Evolutionary conservation across 2,329 filamentous ascomycete genomes (phyloP), one percentile per base, ranked within the genome.

Genomic region (Fusarium sp.): DNA sequence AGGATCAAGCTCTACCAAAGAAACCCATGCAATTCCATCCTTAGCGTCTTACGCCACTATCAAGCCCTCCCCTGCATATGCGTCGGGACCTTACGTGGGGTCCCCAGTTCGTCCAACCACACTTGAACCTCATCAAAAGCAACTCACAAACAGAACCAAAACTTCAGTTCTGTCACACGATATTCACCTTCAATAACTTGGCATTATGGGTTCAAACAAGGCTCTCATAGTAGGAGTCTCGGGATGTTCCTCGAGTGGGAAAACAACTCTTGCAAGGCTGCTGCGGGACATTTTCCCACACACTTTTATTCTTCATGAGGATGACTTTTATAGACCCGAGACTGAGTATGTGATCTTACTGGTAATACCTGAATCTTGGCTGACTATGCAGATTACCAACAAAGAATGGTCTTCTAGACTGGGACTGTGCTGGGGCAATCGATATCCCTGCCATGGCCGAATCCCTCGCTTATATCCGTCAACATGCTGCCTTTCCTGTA

Each of bases 291-390:
- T 97, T 71, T 94, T 98, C 76, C 90, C 90, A 11, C 84, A 86
- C 72, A 86, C 90, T 18, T 95, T 94, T 77, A 92, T 98, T 76
- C 86, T 99, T 24, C 96, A 99, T 79, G 90, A 97, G 79, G 96
- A 99, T 83, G 96, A 99, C 81, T 99, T 98, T 79, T 99, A 97
- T 83, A 90, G 89, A 71, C 85, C 92, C 2, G 95, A 98, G 78
- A 82, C 87, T 30, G 87, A 94, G 87, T 93, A 76, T 77, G 86
- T 81, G 1, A 8, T 5, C 10, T 3, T 12, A 6, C 6, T 25
- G 15, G 10, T 14, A 14, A 2, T 14, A n/a, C 6, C 15, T 15
- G 18, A 24, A 20, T 38, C 4, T 14, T 32, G 5, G 22, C n/a
- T 59, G 10, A 30, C 32, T 15, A 3, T 14, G 18, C 46, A 72